Conservation (phyloP, 2,329 filamentous ascomycete species). For the Ambrosiella beaveri region DNA sequence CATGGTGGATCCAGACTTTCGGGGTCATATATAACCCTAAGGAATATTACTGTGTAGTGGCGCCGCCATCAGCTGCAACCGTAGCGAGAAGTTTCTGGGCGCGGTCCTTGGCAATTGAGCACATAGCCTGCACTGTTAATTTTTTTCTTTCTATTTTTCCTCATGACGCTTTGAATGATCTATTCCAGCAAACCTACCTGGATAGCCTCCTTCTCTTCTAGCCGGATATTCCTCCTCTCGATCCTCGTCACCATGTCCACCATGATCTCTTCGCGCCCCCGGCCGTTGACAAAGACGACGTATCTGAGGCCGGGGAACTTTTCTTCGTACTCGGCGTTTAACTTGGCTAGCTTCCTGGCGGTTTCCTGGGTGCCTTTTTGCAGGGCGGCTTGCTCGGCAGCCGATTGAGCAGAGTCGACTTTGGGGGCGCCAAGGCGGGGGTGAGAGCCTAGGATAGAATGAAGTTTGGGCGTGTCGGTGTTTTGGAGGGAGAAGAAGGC, state of each 20-base stretch:
- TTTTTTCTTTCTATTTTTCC: slow-evolving; percentile 12
- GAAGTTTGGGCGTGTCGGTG: slow-evolving; percentile 34
- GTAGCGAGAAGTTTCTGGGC: slow-evolving; percentile 39
- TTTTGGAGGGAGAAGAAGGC: slow-evolving; percentile 42
- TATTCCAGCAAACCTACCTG: slow-evolving; percentile 33
- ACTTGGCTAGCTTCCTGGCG: slow-evolving; percentile 33
- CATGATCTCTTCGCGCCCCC: slow-evolving; percentile 58
- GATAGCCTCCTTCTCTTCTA: slow-evolving; percentile 57
- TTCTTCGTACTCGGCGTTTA: slow-evolving; percentile 70
- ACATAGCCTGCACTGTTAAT: slow-evolving; percentile 53
- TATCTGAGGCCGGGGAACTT: slow-evolving; percentile 69
- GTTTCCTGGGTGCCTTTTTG: slow-evolving; percentile 40
- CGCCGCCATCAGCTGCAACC: too few relatives aligned
- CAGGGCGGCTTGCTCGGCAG: slow-evolving; percentile 66
- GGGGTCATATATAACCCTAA: too few relatives aligned
- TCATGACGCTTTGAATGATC: neutral
- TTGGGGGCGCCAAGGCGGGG: slow-evolving; percentile 69
- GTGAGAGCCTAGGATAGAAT: slow-evolving; percentile 62
- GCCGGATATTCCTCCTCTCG: slow-evolving; percentile 42
- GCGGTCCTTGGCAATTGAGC: slow-evolving; percentile 71
- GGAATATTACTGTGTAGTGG: too few relatives aligned
- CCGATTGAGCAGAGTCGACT: slow-evolving; percentile 65
- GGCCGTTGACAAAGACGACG: slow-evolving; percentile 82
- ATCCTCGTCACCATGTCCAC: slow-evolving; percentile 65
- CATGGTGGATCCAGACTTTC: too few relatives aligned